phyloP scores from a whole-genome alignment of 306 rosid species.

The Luffa aegyptiaca region DNA sequence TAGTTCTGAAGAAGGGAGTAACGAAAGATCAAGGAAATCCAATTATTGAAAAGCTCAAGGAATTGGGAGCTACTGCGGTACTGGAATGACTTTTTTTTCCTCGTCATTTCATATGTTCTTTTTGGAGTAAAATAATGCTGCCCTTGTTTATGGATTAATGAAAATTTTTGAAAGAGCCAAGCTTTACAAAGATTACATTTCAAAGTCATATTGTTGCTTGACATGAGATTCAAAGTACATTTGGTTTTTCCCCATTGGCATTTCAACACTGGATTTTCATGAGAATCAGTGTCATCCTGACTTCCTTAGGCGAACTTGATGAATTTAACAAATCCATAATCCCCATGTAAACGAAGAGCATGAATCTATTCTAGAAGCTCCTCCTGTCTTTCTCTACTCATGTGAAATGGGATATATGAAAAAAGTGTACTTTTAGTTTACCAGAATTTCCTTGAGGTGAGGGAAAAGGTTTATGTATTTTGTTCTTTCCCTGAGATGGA shows the following conservation, averaged over 20 bases:
- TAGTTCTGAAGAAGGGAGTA: conserved; percentile 34
- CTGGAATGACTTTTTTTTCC: conserved; percentile 18
- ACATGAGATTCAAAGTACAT: not conserved
- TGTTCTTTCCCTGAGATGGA: not conserved
- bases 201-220: not conserved
- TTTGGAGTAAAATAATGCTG: conserved; percentile 12
- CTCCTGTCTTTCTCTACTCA: too few relatives aligned
- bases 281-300: not conserved
- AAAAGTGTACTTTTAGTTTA: not conserved
- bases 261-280: not conserved
- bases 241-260: not conserved
- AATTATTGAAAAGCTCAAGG: conserved; percentile 33
- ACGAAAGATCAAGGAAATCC: conserved; percentile 31
- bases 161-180: not conserved
- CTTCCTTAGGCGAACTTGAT: not conserved
- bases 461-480: not conserved
- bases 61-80: conserved; percentile 23
- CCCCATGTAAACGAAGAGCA: not conserved
- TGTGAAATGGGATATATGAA: not conserved
- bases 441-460: not conserved
- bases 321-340: not conserved
- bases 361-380: not conserved
- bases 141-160: conserved; percentile 1
- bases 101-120: not conserved
- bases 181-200: not conserved